Evolutionary conservation across 2,329 filamentous ascomycete species (phyloP), one percentile per base, ranked within the genome.

Genomic region (Paracoccidioides brasiliensis): DNA sequence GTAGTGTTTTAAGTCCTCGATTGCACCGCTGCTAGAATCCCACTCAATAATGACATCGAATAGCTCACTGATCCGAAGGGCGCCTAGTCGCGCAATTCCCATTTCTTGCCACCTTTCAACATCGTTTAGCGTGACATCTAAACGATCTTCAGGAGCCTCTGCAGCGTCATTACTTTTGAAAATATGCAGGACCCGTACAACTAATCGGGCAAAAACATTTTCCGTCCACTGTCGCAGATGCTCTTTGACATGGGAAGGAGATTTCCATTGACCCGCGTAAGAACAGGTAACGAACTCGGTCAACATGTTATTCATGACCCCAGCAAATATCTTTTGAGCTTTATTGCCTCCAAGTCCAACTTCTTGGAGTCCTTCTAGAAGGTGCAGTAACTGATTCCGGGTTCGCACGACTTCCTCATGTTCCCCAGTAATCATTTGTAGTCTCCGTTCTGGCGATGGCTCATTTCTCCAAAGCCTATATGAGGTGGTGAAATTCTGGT

Each of bases 1-100:
- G 58, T 79, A 80, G 38, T 80, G 74, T 60, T 80, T 80, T 58
- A 84, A 71, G 64, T 84, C 81, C 41, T 81, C 74, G 37, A 84
- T 76, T 1, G 79, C 81, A 10, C 80, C 80, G 56, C 72, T 69
- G 54, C 79, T 83, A 14, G 72, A 68, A 56, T 81, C 78, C 79
- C 80, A 83, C 54, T 78, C 75, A 53, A 82, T 79, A 55, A 84
- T 76, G 56, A 83, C 78, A 62, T 83, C 78, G 57, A 84, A 84
- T 0, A 84, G 69, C 56, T 81, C 75, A 35, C 74, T 73, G 1
- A 79, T 77, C 14, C 81, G 74, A 15, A 78, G 72, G 43, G 76
- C 74, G 1, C 80, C 81, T 2, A 84, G 67, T 38, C 78, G 74
- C 14, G 73, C 71, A 43, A 81, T 69, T 4, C 76, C 80, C 61